Evolutionary conservation across 2,329 filamentous ascomycete genomes (phyloP), one percentile per base, ranked within the genome.

Genomic region (Nigrospora oryzae): DNA sequence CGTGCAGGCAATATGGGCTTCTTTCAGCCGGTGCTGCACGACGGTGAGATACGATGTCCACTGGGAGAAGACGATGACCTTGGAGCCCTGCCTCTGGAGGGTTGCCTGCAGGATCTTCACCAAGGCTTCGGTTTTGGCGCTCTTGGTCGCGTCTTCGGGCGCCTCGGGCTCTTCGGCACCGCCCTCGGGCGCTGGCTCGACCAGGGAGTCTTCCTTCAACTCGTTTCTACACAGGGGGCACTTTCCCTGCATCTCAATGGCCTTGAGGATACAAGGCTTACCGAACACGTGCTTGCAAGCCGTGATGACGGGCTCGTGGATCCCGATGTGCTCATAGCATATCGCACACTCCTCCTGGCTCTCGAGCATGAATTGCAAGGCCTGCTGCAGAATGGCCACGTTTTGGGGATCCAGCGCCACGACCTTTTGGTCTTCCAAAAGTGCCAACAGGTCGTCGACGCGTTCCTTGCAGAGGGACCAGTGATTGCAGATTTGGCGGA

Each of bases 401-500:
- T 91, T 94, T 60, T 89, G 83, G 0, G 78, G 73, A 3, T 79
- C 91, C 19, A 94, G 70, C 0, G 76, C 72, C 0, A 94, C 82
- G 1, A 83, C 70, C 40, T 80, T 77, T 52, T 85, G 71, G 14
- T 77, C 73, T 37, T 87, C 83, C 2, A 94, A 71, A 2, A 86
- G 69, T 16, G 76, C 70, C 58, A 91, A 71, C 17, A 95, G 73
- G n/a, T 81, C 78, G 11, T 77, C 75, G n/a, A 94, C 74, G 12
- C 86, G 81, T 31, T 84, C 74, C 41, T 82, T 84, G 57, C 86
- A 88, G 11, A 96, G 74, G 10, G 84, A 83, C 87, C 88, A 94
- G 60, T 95, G 89, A 52, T 91, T 89, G 64, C 89, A 95, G 60
- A 86, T 77, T 65, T 95, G 89, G 15, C 90, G 79, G 52, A 95